These are phyloP conservation scores for Mitragyna speciosa DNA, from an alignment of 257 asterid species.

Conservation along the genomic window DNA sequence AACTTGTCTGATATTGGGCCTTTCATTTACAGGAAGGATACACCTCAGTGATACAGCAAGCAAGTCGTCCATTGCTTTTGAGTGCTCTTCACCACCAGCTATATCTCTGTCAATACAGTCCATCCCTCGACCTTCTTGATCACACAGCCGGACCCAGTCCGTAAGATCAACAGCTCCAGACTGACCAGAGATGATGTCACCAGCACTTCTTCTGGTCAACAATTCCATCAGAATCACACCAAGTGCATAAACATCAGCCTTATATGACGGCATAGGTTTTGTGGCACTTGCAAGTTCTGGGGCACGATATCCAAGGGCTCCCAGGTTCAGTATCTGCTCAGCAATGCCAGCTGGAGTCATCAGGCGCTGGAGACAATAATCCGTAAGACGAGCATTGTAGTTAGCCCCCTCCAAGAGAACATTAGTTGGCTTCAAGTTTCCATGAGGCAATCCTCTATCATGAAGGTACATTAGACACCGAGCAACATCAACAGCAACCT, in stretches of 20 bases:
- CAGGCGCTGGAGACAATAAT: conserved; percentile 90
- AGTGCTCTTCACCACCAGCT: conserved; percentile 73
- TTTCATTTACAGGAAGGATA: conserved; percentile 80
- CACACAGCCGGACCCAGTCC: conserved; percentile 89
- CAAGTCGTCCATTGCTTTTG: conserved; percentile 77
- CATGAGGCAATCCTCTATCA: conserved; percentile 84
- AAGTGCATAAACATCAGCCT: conserved; percentile 89
- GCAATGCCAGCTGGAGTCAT: conserved; percentile 89
- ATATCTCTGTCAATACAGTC: conserved; percentile 91
- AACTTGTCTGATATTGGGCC: conserved; percentile 89
- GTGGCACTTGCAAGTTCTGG: conserved; percentile 76
- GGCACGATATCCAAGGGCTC: conserved; percentile 93
- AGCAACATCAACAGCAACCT: conserved; percentile 78
- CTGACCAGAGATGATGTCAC: conserved; percentile 91
- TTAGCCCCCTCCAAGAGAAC: conserved; percentile 63
- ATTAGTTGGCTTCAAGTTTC: conserved; percentile 94
- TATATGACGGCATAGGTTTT: conserved; percentile 69
- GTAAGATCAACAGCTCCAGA: conserved; percentile 96
- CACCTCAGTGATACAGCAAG: conserved; percentile 78
- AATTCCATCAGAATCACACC: conserved; percentile 96
- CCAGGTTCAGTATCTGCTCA: conserved; percentile 83
- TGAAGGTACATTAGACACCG: conserved; percentile 73
- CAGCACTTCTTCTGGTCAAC: conserved; percentile 93
- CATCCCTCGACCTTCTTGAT: conserved; percentile 83
- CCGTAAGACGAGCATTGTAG: conserved; percentile 59